Evolutionary conservation across 1,284 basidiomycete genomes (phyloP).

Genomic region (Ceratobasidium theobromae): DNA sequence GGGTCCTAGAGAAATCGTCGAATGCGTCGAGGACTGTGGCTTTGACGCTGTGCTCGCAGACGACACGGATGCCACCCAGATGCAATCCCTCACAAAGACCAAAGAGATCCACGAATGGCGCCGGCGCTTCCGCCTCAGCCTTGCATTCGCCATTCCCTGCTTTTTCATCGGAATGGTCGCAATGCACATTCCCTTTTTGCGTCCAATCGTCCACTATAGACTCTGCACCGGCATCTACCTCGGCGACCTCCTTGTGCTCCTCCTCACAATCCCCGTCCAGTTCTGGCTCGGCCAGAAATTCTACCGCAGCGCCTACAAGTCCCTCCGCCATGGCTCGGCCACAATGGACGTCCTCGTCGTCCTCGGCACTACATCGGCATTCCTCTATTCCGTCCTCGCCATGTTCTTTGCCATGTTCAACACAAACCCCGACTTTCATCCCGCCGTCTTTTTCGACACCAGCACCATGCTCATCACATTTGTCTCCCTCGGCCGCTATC

Average conservation of each 20-base stretch:
- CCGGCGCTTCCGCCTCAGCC: conserved; percentile 72
- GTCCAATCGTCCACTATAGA: conserved; percentile 51
- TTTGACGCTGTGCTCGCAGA: conserved; percentile 88
- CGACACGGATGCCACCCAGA: conserved; percentile 81
- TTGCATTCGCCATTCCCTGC: conserved; percentile 86
- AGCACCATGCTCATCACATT: conserved; percentile 99
- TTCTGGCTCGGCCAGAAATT: conserved; percentile 89
- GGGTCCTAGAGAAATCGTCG: conserved; percentile 82
- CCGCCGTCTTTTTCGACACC: conserved; percentile 96
- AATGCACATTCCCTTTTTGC: conserved; percentile 67
- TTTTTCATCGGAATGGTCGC: conserved; percentile 91
- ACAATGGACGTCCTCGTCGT: conserved; percentile 98
- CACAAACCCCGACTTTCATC: conserved; percentile 65
- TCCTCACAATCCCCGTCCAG: conserved; percentile 91
- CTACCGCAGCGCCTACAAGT: conserved; percentile 88
- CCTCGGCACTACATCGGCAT: conserved; percentile 92
- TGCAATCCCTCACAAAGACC: conserved; percentile 85
- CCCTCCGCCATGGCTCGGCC: conserved; percentile 83
- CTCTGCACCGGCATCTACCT: conserved; percentile 73
- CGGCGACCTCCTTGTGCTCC: conserved; percentile 77
- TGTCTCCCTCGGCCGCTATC: conserved; percentile 90
- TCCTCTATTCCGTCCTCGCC: conserved; percentile 79
- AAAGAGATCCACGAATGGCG: conserved; percentile 93
- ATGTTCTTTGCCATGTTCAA: conserved; percentile 72
- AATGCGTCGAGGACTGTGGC: conserved; percentile 83